These are phyloP conservation scores for Aegilops sharonensis DNA, from an alignment of 176 grass and related monocot genomes.

Conservation along the genomic window DNA sequence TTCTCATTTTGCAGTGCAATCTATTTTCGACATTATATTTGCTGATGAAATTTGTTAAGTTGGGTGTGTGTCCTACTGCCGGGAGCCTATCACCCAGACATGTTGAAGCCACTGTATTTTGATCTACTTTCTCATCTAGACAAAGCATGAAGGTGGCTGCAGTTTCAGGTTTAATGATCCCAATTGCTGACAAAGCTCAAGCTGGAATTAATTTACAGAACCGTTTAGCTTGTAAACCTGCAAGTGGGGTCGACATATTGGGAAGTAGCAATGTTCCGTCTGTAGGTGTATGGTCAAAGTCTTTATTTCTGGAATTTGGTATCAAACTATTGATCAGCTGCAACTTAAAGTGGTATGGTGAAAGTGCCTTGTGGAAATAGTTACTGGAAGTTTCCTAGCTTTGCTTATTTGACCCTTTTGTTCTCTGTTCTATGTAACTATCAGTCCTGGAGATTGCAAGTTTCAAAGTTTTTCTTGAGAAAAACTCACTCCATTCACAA, in stretches of 20 bases:
- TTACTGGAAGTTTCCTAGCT: background rate
- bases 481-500: too few species aligned
- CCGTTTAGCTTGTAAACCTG: background rate
- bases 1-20: conserved; percentile 64
- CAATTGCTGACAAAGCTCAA: background rate
- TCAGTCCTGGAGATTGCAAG: background rate
- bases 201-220: background rate
- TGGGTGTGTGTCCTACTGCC: background rate
- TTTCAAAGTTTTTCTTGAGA: background rate
- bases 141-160: background rate
- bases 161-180: background rate
- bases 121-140: background rate
- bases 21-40: conserved; percentile 78
- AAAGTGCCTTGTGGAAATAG: background rate
- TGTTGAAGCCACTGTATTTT: conserved; percentile 1
- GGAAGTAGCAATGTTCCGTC: background rate
- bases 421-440: background rate
- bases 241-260: background rate
- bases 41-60: conserved; percentile 73
- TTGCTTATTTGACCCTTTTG: background rate
- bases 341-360: background rate
- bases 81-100: background rate
- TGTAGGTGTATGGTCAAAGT: background rate
- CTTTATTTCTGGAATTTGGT: background rate
- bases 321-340: background rate